Base-by-base conservation (phyloP, 2,329 filamentous ascomycete species). In the Hypoxylon sp. region DNA sequence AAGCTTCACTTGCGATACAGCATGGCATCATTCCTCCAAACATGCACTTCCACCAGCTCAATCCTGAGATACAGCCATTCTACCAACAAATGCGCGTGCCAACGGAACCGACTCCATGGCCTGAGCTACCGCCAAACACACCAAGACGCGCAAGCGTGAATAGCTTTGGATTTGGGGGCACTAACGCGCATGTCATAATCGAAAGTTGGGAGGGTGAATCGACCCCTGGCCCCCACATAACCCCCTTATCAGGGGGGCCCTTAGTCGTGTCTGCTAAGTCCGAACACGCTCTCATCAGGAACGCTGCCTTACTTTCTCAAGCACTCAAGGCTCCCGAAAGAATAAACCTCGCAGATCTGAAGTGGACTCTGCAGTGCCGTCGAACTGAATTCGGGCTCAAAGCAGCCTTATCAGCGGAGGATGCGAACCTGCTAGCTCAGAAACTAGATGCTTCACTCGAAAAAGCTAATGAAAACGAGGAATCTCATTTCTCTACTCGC, bases 71-170 rank as follows among this genome's bases (percentile, higher is more conserved):
- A 3, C 8, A 24, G 0, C 67, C 63, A 2, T 67, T 66, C 11
- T 67, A 67, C 42, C 6, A 35, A 3, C 24, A 37, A 8, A 29
- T 66, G 6, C 19, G 35, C 5, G 70, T 66, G 1, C 46, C 55
- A 6, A 60, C 52, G 2, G 21, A 32, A 7, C n/a, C 13, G 7
- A 27, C 11, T 11, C 17, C 44, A 8, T 66, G 63, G 63, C 63
- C 63, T 17, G 2, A 13, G n/a, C 19, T 44, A 27, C 4, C n/a
- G n/a, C n/a, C 2, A 27, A 24, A 17, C 1, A 7, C 19, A 10
- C 24, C 42, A 10, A 69, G 44, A 3, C 70, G 50, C 0, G 24
- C 24, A 27, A 74, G 73, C 19, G 67, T 74, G 2, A 73, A 74
- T 11, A 62, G 59, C 7, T 54, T 54, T 39, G 53, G 54, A 2